Percentiles rank a stretch among this genome's conserved stretches.
Conservation (phyloP, 805 yeast species). For the Candida pseudoglaebosa region DNA sequence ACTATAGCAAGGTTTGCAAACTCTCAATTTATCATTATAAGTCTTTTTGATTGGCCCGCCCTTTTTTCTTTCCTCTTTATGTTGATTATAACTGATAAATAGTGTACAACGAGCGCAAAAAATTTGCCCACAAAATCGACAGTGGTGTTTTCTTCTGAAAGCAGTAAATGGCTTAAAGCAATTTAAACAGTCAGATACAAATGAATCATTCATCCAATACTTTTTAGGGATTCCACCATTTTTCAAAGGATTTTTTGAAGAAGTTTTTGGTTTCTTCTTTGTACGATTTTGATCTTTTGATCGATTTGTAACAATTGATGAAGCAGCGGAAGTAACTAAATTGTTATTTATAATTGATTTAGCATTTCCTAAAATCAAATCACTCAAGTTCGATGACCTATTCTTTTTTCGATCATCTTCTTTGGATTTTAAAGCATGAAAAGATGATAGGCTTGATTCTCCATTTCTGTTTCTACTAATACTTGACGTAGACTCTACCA, state of each 20-base stretch:
- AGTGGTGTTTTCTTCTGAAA: conserved; percentile 89
- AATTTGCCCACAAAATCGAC: conserved; percentile 93
- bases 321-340: conserved; percentile 26
- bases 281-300: conserved; percentile 15
- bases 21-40: conserved; percentile 69
- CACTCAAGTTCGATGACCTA: conserved; percentile 28
- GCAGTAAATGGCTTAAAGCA: conserved; percentile 81
- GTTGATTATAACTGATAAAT: conserved; percentile 56
- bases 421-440: conserved; percentile 21
- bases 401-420: conserved; percentile 20
- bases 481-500: conserved; percentile 17
- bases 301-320: conserved; percentile 21
- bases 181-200: conserved; percentile 80
- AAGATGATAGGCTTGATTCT: conserved; percentile 21
- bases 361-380: conserved; percentile 36
- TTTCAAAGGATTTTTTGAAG: conserved; percentile 41
- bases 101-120: conserved; percentile 83
- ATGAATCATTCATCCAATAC: conserved; percentile 96
- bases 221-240: conserved; percentile 61
- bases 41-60: conserved; percentile 24
- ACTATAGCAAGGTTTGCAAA: conserved; percentile 71
- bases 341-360: conserved; percentile 29
- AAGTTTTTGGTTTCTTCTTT: conserved; percentile 25
- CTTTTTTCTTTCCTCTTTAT: conserved; percentile 33
- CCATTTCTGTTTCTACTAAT: conserved; percentile 7